Evolutionary conservation across 805 yeast species (phyloP).

Genomic region (Candida sakaeoensis): DNA sequence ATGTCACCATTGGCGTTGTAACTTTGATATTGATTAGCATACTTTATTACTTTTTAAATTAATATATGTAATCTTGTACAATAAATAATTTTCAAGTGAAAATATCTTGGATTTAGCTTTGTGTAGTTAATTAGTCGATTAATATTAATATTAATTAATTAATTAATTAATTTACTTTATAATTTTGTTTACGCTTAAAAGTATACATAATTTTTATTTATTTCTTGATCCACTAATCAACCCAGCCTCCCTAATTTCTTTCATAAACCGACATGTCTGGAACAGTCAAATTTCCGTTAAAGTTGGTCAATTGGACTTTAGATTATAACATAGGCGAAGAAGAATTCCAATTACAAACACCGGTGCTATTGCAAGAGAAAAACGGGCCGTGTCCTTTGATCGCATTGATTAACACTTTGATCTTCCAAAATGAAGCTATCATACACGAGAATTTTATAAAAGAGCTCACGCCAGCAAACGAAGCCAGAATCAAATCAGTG

Average conservation of each 20-base stretch:
- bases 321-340: slow-evolving; percentile 8
- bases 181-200: too few relatives aligned
- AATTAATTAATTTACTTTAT: too few relatives aligned
- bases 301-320: slow-evolving; percentile 11
- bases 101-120: neutral
- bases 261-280: neutral
- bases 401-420: slow-evolving; percentile 68
- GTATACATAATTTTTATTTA: too few relatives aligned
- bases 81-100: neutral
- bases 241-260: neutral
- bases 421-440: slow-evolving; percentile 43
- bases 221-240: too few relatives aligned
- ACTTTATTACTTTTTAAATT: slow-evolving; percentile 2
- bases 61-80: neutral
- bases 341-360: slow-evolving; percentile 33
- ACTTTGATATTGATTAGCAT: neutral
- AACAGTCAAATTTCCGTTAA: slow-evolving; percentile 10
- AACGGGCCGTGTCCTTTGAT: slow-evolving; percentile 90
- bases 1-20: slow-evolving; percentile 1
- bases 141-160: neutral
- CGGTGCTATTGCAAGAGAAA: slow-evolving; percentile 67
- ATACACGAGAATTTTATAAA: slow-evolving; percentile 1
- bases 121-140: neutral
- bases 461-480: slow-evolving; percentile 6
- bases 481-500: slow-evolving; percentile 12